Base-by-base conservation (phyloP, 164 flowering plant species). In the Dillenia suffruticosa region DNA sequence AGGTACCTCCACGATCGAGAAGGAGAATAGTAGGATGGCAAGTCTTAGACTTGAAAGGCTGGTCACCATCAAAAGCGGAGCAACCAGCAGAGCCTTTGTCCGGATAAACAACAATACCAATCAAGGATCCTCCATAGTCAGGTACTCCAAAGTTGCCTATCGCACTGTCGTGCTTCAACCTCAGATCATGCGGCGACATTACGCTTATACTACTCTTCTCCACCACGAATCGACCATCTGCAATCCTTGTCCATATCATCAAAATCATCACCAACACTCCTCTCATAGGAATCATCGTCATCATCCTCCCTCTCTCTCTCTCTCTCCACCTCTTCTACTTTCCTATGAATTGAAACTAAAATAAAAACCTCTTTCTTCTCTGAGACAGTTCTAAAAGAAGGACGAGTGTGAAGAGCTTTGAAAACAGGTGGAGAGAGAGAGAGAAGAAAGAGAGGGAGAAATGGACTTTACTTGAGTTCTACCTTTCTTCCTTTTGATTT, bases 121-220 rank as follows among this genome's bases (percentile, higher is more conserved):
- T 56, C 83, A 90, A 57, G 53, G 74, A 79, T 8, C 92, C 96
- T 0, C 96, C 98, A 63, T 92, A 92, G 45, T 84, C 81, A 8
- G 98, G 98, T 16, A 92, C 62, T 0, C 98, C 98, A 60, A 92
- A 92, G 72, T 92, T 92, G 0, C 80, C 98, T 8, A 92, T 86
- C 0, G 98, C 84, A 15, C 87, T 73, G 48, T 88, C 98, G 22
- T 82, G 87, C 57, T 77, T 84, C 2, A 78, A 58, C 2, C 77
- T 63, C 45, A 82, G 14, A 44, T 46, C 50, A 9, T 58, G 43
- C 0, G 96, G 98, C 13, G 83, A 75, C 1, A 85, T 44, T 26
- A 92, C 86, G 11, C 70, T 68, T 14, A 92, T 62, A 68, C 88
- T 88, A 53, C 76, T 83, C 81, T 85, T 92, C 85, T 92, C 98